phyloP scores from a whole-genome alignment of 1,284 basidiomycete genomes.

The Pseudomicrostroma phylloplanum region DNA sequence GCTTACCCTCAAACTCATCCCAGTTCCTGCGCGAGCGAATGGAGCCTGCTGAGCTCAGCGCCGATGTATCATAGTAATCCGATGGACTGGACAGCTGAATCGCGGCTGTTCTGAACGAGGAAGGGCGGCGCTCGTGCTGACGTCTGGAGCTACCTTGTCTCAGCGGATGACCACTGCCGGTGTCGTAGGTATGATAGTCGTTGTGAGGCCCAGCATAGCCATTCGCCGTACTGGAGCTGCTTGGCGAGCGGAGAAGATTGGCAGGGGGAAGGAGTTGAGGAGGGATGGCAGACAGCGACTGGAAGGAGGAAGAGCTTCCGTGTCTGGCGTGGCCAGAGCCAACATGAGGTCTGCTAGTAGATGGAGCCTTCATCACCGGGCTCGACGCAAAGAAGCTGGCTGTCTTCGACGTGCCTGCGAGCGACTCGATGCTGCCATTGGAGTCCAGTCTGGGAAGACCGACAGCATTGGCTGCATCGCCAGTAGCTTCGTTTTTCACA shows the following conservation, averaged over 20 bases:
- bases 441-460: neutral
- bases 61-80: neutral
- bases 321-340: neutral
- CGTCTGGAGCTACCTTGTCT: too few species aligned
- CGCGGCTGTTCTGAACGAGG: too few species aligned
- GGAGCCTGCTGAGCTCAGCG: constrained; percentile 25
- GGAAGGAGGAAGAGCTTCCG: neutral
- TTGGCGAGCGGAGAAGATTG: neutral
- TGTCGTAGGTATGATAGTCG: too few species aligned
- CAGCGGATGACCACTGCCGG: too few species aligned
- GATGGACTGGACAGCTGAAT: neutral
- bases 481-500: too few species aligned
- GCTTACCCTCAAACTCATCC: constrained; percentile 45
- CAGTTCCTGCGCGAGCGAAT: constrained; percentile 40
- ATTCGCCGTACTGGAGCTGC: too few species aligned
- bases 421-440: neutral
- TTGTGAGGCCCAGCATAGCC: too few species aligned
- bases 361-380: neutral
- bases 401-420: neutral
- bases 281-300: neutral
- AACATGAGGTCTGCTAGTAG: too few species aligned
- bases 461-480: too few species aligned
- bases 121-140: too few species aligned
- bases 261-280: neutral
- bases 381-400: constrained; percentile 4